Percentiles rank a stretch among this genome's conserved stretches.
Evolutionary conservation across 371 early-diverging fungal genomes (phyloP).

Genomic region (Phascolomyces articulosus): DNA sequence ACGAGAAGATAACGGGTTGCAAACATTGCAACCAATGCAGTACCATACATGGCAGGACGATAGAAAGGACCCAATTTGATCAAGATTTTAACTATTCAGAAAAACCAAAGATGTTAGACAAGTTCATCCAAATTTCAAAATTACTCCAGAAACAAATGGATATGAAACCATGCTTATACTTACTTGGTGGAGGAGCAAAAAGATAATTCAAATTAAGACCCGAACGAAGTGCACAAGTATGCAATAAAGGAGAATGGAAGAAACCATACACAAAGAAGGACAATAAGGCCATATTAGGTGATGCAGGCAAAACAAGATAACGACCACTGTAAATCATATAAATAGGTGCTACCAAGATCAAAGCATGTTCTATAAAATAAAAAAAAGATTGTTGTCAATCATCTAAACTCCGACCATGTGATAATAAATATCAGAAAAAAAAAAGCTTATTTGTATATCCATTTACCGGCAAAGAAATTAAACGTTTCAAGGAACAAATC

Average conservation of each 20-base stretch:
- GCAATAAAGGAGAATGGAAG: conserved; percentile 59
- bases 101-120: neutral
- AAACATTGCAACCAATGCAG: conserved; percentile 31
- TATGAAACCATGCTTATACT: no score
- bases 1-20: conserved; percentile 25
- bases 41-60: conserved; percentile 41
- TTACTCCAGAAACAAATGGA: no score
- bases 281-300: conserved; percentile 50
- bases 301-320: conserved; percentile 57
- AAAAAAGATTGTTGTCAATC: neutral
- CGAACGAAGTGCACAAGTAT: conserved; percentile 51
- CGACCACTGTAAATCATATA: conserved; percentile 64
- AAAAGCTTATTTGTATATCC: neutral
- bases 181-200: conserved; percentile 61
- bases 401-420: neutral
- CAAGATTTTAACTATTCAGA: conserved; percentile 36
- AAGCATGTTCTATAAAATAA: conserved; percentile 49
- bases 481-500: conserved; percentile 54
- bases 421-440: no score
- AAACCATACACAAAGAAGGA: conserved; percentile 62
- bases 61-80: conserved; percentile 43
- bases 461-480: conserved; percentile 65
- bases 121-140: no score
- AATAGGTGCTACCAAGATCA: conserved; percentile 56
- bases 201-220: conserved; percentile 66